These are phyloP conservation scores for Podaxis sp. DNA, from an alignment of 768 basidiomycete species.

Conservation along the genomic window DNA sequence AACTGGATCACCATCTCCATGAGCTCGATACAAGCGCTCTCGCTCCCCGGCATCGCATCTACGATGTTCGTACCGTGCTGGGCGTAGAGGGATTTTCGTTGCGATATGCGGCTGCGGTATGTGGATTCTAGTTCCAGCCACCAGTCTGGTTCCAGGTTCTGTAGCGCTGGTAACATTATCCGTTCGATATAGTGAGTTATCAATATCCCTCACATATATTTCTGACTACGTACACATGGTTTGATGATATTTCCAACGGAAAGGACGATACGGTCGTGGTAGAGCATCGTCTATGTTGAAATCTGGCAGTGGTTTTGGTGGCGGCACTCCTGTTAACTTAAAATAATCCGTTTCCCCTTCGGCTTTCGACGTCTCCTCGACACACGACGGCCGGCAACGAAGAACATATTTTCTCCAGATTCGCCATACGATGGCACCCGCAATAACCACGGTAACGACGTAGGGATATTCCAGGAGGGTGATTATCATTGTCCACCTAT, in stretches of 20 bases:
- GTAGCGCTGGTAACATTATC: conserved; percentile 34
- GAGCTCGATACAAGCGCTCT: conserved; percentile 48
- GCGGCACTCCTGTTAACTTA: conserved; percentile 42
- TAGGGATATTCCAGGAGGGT: background rate
- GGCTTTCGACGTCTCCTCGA: background rate
- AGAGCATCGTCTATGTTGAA: conserved; percentile 45
- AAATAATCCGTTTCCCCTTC: conserved; percentile 33
- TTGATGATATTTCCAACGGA: conserved; percentile 57
- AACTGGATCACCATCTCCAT: conserved; percentile 58
- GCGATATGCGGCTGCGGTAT: conserved; percentile 41
- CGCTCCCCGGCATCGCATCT: conserved; percentile 48
- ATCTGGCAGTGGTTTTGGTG: conserved; percentile 38
- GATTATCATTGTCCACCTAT: background rate
- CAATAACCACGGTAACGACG: background rate
- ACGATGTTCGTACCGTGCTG: conserved; percentile 41
- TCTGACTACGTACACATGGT: conserved; percentile 47
- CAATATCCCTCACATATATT: background rate
- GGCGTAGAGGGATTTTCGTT: conserved; percentile 39
- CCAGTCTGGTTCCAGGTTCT: conserved; percentile 50
- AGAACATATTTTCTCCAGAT: background rate
- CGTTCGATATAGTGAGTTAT: background rate
- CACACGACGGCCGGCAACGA: background rate
- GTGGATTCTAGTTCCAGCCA: conserved; percentile 60
- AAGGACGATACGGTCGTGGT: conserved; percentile 54
- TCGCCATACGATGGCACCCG: background rate